These are phyloP conservation scores for Suaeda aralocaspica DNA, from an alignment of 148 eudicot species.

Conservation along the genomic window DNA sequence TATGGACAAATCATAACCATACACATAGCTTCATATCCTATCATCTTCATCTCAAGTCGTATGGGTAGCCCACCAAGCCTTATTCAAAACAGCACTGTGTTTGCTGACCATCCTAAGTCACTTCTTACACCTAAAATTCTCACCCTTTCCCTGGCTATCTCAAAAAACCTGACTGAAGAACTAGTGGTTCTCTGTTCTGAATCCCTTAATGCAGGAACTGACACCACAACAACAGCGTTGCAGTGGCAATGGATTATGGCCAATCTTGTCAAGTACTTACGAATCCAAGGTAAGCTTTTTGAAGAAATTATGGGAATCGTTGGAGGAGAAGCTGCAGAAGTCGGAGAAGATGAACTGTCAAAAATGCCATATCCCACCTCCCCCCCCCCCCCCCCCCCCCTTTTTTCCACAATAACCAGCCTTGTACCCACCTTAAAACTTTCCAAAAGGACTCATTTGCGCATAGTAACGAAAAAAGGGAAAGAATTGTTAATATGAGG, in stretches of 20 bases:
- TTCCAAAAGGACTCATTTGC: too few relatives aligned
- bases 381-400: too few relatives aligned
- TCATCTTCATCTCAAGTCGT: constrained; percentile 26
- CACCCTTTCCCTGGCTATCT: too few relatives aligned
- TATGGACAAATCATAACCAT: constrained; percentile 38
- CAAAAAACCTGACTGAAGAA: too few relatives aligned
- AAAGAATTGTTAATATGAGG: too few relatives aligned
- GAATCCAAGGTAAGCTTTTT: constrained; percentile 36
- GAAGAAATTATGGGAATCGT: constrained; percentile 39
- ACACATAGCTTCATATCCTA: constrained; percentile 13
- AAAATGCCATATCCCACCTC: constrained; percentile 45
- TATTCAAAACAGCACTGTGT: constrained; percentile 33
- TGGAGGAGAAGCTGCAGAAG: constrained; percentile 23
- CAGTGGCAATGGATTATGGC: constrained; percentile 88
- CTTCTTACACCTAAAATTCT: constrained; percentile 26
- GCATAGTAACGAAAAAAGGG: too few relatives aligned
- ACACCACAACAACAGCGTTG: constrained; percentile 57
- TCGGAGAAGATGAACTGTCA: constrained; percentile 42
- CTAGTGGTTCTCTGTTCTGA: constrained; percentile 37
- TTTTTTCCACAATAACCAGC: too few relatives aligned
- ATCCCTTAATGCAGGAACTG: constrained; percentile 62
- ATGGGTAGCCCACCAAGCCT: constrained; percentile 35
- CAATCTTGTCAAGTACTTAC: constrained; percentile 47
- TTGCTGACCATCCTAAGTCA: constrained; percentile 34
- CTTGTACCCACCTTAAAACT: too few relatives aligned